phyloP scores from a whole-genome alignment of 352 stramenopile species.

The Thraustochytrium striatum region DNA sequence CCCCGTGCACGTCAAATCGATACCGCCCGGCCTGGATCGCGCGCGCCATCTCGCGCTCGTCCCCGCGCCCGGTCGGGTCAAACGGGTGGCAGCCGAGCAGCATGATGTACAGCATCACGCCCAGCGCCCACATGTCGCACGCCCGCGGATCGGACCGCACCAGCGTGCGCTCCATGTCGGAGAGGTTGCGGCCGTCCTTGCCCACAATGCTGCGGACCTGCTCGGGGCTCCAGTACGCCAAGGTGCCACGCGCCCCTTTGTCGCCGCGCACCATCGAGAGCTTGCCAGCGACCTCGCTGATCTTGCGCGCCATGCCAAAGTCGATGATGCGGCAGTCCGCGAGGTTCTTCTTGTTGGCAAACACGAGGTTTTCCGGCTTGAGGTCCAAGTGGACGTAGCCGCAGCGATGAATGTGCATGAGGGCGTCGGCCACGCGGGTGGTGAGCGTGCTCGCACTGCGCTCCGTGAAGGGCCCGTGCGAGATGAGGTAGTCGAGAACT shows the following conservation, averaged over 20 bases:
- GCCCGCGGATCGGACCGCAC: conserved; percentile 30
- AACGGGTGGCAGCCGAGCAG: conserved; percentile 48
- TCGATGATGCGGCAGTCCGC: conserved; percentile 43
- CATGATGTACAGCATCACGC: conserved; percentile 49
- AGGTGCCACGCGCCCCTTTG: conserved; percentile 39
- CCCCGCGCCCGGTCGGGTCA: conserved; percentile 22
- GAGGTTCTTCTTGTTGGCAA: conserved; percentile 36
- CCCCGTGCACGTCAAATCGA: conserved; percentile 35
- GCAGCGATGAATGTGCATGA: conserved; percentile 49
- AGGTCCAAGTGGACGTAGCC: conserved; percentile 46
- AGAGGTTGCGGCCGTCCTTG: conserved; percentile 6
- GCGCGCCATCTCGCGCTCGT: conserved; percentile 45
- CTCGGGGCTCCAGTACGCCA: conserved; percentile 37
- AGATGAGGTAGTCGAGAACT: conserved; percentile 29
- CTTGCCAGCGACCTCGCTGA: conserved; percentile 33
- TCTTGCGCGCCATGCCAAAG: conserved; percentile 43
- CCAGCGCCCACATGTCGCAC: conserved; percentile 50
- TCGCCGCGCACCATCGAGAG: conserved; percentile 44
- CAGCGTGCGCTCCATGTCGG: conserved; percentile 7
- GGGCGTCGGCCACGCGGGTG: background rate
- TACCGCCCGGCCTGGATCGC: conserved; percentile 45
- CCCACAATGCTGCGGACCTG: conserved; percentile 33
- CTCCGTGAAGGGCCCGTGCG: conserved; percentile 25
- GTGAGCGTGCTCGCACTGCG: conserved; percentile 31
- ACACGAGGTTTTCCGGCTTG: conserved; percentile 47